These are phyloP conservation scores for Coprinopsis strossmayeri DNA, from an alignment of 768 basidiomycete genomes.

Conservation along the genomic window DNA sequence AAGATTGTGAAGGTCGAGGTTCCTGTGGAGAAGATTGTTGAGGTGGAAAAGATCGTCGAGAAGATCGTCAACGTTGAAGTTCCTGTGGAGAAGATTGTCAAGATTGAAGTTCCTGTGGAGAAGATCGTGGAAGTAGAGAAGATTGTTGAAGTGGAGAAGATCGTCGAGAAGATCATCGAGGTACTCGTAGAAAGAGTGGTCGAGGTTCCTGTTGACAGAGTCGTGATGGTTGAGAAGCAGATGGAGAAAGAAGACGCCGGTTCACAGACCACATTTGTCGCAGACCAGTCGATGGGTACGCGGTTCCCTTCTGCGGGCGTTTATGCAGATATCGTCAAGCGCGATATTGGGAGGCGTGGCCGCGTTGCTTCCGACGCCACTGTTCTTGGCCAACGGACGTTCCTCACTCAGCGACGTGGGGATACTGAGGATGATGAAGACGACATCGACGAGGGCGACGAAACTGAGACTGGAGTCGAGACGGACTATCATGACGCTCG, in stretches of 20 bases:
- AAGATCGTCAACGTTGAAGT: conserved; percentile 28
- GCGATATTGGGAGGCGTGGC: conserved; percentile 33
- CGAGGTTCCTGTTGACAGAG: conserved; percentile 7
- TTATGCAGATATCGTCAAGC: conserved; percentile 18
- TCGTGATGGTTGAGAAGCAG: conserved; percentile 6
- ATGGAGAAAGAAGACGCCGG: neutral
- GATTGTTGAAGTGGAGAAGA: conserved; percentile 4
- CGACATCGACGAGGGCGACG: conserved; percentile 23
- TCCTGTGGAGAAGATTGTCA: conserved; percentile 10
- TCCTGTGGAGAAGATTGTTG: conserved; percentile 5
- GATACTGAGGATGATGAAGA: conserved; percentile 19
- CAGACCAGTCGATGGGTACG: neutral
- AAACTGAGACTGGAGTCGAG: conserved; percentile 59
- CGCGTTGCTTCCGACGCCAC: conserved; percentile 27
- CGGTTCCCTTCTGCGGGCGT: conserved; percentile 1
- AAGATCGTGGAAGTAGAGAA: conserved; percentile 8
- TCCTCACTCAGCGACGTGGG: conserved; percentile 21
- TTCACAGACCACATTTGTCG: neutral
- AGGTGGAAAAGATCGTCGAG: conserved; percentile 5
- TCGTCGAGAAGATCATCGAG: conserved; percentile 16
- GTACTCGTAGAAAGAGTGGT: conserved; percentile 5
- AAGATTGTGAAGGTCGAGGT: conserved; percentile 4
- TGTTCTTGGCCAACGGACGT: conserved; percentile 27
- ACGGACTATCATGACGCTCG: conserved; percentile 78
- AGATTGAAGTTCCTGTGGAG: conserved; percentile 5